Evolutionary conservation across 192 early-diverging fungal genomes (phyloP).

Genomic region (Paraglomus brasilianum): DNA sequence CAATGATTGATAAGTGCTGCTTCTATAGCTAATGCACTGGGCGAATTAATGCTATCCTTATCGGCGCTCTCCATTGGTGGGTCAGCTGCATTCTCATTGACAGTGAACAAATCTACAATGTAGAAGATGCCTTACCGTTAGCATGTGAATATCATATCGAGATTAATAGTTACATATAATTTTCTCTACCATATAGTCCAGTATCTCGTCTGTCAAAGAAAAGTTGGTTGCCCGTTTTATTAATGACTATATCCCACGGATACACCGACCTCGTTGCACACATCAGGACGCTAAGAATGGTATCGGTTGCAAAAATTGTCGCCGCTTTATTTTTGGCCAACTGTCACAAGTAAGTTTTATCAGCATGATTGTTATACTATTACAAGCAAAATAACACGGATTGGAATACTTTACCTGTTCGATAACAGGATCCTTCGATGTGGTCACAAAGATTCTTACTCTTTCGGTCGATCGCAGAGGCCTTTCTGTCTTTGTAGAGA

Average conservation of each 20-base stretch:
- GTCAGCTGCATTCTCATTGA: constrained; percentile 94
- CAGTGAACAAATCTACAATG: constrained; percentile 76
- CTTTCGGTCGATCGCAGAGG: constrained; percentile 65
- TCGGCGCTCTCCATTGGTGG: constrained; percentile 86
- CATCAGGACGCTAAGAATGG: constrained; percentile 90
- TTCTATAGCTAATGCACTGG: constrained; percentile 79
- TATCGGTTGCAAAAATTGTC: constrained; percentile 87
- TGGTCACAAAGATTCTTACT: constrained; percentile 73
- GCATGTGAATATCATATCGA: neutral
- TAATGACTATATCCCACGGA: constrained; percentile 95
- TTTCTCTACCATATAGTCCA: constrained; percentile 59
- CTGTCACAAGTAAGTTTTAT: constrained; percentile 39
- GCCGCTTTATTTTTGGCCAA: constrained; percentile 46
- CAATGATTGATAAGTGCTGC: constrained; percentile 84
- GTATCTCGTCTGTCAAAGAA: constrained; percentile 91
- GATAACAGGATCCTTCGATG: constrained; percentile 87
- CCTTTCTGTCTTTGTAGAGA: constrained; percentile 78
- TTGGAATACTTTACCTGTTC: constrained; percentile 35
- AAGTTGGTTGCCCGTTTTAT: constrained; percentile 75
- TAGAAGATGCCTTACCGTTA: constrained; percentile 6
- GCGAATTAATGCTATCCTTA: constrained; percentile 88
- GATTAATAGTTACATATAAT: neutral
- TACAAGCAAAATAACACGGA: constrained; percentile 27
- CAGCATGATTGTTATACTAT: constrained; percentile 24
- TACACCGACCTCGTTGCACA: constrained; percentile 86